phyloP scores from a whole-genome alignment of 129 eudicot genomes.

The Erigeron canadensis region DNA sequence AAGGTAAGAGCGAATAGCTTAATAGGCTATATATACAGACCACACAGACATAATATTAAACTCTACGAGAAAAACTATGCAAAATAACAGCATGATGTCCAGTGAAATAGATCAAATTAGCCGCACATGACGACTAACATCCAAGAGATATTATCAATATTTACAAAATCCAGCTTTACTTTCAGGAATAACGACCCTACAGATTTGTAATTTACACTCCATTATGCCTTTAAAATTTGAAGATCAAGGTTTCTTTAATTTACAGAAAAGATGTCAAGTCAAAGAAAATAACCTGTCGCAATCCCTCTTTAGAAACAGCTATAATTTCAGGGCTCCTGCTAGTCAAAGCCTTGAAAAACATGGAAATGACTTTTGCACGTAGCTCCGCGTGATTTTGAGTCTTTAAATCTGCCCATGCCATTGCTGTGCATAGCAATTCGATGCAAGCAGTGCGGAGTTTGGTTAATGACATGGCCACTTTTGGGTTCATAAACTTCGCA shows the following conservation, averaged over 20 bases:
- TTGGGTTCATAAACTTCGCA: conserved; percentile 92
- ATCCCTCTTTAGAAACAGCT: conserved; percentile 93
- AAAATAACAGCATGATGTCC: not conserved
- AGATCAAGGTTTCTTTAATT: not conserved
- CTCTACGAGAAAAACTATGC: not conserved
- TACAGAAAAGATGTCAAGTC: conserved; percentile 5
- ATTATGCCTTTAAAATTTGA: not conserved
- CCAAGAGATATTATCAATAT: conserved; percentile 12
- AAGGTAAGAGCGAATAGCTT: conserved; percentile 15
- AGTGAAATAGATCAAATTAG: not conserved
- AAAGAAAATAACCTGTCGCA: conserved; percentile 70
- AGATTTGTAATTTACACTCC: conserved; percentile 5
- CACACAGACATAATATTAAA: conserved; percentile 5
- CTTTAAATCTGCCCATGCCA: conserved; percentile 99
- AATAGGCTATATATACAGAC: not conserved
- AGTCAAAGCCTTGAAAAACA: conserved; percentile 94
- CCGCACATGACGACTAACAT: conserved; percentile 9
- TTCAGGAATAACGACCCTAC: conserved; percentile 9
- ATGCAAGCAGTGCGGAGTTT: conserved; percentile 96
- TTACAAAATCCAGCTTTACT: conserved; percentile 6
- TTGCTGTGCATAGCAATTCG: conserved; percentile 93
- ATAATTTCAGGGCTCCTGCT: conserved; percentile 90
- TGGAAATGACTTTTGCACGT: conserved; percentile 86
- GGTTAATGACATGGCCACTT: conserved; percentile 77
- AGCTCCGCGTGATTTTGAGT: conserved; percentile 87